Evolutionary conservation across 345 rosid genomes (phyloP), one percentile per base, ranked within the genome.

Genomic region (Melaleuca alternifolia): DNA sequence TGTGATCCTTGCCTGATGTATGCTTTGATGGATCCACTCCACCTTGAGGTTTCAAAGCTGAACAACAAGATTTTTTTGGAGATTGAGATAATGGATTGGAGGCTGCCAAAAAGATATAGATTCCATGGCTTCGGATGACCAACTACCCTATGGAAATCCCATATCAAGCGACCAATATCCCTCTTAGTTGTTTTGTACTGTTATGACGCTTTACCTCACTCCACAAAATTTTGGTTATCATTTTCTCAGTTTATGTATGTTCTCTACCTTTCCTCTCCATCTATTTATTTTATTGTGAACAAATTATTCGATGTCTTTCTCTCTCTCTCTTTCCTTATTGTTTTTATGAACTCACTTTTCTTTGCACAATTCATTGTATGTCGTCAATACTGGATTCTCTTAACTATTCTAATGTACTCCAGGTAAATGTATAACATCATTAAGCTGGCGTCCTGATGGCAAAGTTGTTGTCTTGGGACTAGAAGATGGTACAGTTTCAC

Each of bases 381-480:
- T 26, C 6, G 6, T 26, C 28, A 57, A 57, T 24, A 57, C 14
- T 57, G 59, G 62, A 28, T 57, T 57, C 30, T 51, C 53, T 57
- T 57, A 0, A 57, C 26, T 57, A 26, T 24, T 57, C 30, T 57
- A 24, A 57, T 57, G 1, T 57, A 26, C 54, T n/a, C 85, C 15
- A 96, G 98, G 98, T 87, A 95, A 91, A 90, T 56, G 92, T 54
- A 91, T 96, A 84, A 92, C 95, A 41, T 95, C 98, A 28, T 87
- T 96, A 88, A 95, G 98, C 84, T 96, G 99, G 99, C 97, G 95
- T 92, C 98, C 98, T 61, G 98, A 96, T 87, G 99, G 99, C 82
- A 95, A 96, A 87, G 98, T 95, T 23, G 90, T 96, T 86, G 99
- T 96, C 56, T 91, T 95, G 86, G 99, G 99, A 57, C 94, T 94